A percentile compares a stretch with the other conserved stretches of the same genome.
Evolutionary conservation across 148 eudicot species (phyloP).

Genomic region (Rhododendron ovatum): DNA sequence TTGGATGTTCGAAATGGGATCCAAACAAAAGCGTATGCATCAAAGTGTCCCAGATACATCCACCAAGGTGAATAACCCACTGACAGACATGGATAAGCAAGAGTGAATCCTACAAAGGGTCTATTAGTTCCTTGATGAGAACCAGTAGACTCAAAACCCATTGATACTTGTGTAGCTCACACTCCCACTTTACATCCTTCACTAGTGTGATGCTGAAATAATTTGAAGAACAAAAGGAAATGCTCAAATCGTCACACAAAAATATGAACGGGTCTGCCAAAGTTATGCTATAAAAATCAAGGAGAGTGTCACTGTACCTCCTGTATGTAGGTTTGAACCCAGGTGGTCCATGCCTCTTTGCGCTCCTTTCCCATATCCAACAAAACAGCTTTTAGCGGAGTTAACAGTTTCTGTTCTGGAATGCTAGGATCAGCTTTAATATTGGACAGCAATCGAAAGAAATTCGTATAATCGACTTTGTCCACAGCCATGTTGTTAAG

Average conservation of each 20-base stretch:
- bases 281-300: not conserved
- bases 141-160: not conserved
- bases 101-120: not conserved
- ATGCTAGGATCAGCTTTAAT: constrained; percentile 68
- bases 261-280: not conserved
- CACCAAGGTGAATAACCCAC: not conserved
- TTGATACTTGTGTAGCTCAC: not conserved
- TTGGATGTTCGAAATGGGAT: not conserved
- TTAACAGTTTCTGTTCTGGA: constrained; percentile 63
- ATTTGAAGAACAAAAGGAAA: not conserved
- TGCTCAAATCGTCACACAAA: not conserved
- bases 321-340: constrained; percentile 73
- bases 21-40: not conserved
- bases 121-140: not conserved
- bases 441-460: constrained; percentile 85
- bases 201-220: not conserved
- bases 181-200: not conserved
- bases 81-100: not conserved
- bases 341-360: constrained; percentile 94
- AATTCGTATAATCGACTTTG: constrained; percentile 97
- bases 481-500: constrained; percentile 98
- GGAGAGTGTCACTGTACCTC: constrained; percentile 51
- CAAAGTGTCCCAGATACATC: not conserved
- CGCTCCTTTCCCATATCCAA: constrained; percentile 96
- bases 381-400: constrained; percentile 82